Evolutionary conservation across 2,329 filamentous ascomycete genomes (phyloP).

Genomic region (Aspergillus japonicus): DNA sequence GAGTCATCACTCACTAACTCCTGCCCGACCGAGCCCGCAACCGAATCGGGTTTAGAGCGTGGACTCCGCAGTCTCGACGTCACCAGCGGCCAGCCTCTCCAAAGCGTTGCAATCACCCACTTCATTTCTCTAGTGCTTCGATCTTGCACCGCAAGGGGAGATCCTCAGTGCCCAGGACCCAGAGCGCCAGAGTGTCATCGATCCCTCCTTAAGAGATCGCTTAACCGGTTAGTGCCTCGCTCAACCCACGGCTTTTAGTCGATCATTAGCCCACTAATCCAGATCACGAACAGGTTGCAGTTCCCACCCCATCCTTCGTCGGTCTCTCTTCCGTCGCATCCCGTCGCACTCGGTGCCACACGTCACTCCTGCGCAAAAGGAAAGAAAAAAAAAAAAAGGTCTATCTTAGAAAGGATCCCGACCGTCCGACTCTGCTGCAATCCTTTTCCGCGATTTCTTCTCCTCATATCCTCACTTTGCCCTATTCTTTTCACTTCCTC

Average conservation of each 20-base stretch:
- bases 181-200: constrained; percentile 8
- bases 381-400: constrained; percentile 15
- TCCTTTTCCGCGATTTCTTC: constrained; percentile 1
- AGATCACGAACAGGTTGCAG: constrained; percentile 18
- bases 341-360: constrained; percentile 23
- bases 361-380: constrained; percentile 35
- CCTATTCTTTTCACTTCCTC: not conserved
- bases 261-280: not conserved
- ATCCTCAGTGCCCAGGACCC: not conserved
- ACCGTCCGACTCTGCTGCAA: constrained; percentile 10
- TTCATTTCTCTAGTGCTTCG: not conserved
- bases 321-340: constrained; percentile 28
- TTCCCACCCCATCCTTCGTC: constrained; percentile 9
- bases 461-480: constrained; percentile 4
- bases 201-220: constrained; percentile 2
- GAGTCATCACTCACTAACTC: not conserved
- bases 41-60: constrained; percentile 18
- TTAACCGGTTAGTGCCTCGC: constrained; percentile 3
- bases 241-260: not conserved
- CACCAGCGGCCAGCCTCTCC: constrained; percentile 12
- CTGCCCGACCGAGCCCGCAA: constrained; percentile 3
- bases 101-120: not conserved
- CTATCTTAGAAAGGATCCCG: constrained; percentile 16
- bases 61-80: constrained; percentile 23
- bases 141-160: not conserved